These are phyloP conservation scores for Ascochyta rabiei DNA, from an alignment of 2,329 filamentous ascomycete genomes.

Conservation along the genomic window DNA sequence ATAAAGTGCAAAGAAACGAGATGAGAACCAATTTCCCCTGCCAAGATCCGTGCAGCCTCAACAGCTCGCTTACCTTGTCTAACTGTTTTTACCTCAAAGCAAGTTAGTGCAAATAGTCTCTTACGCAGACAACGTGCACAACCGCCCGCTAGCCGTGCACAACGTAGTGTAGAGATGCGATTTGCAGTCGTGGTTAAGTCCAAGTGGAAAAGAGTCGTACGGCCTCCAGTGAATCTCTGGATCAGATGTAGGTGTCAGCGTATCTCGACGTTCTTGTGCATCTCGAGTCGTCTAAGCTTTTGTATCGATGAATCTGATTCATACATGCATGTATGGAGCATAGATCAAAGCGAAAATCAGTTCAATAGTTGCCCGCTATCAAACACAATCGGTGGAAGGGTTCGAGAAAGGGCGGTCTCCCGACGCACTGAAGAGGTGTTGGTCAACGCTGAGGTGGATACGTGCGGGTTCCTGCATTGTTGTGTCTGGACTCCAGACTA, in stretches of 20 bases:
- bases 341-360: neutral
- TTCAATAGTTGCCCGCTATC: neutral
- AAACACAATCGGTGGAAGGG: neutral
- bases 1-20: conserved; percentile 36
- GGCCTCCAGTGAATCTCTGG: neutral
- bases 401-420: conserved; percentile 7
- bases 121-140: conserved; percentile 19
- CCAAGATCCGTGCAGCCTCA: conserved; percentile 38
- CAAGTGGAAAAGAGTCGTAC: neutral
- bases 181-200: neutral
- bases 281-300: neutral
- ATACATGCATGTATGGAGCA: too few relatives aligned
- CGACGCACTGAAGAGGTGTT: conserved; percentile 11
- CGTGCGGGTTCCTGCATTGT: conserved; percentile 15
- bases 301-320: neutral
- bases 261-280: neutral
- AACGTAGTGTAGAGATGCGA: neutral
- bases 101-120: conserved; percentile 26
- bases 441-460: conserved; percentile 9
- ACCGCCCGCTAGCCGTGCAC: conserved; percentile 15
- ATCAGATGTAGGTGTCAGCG: neutral
- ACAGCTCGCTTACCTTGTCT: conserved; percentile 30
- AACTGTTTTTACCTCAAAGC: conserved; percentile 21
- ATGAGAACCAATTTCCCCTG: conserved; percentile 43
- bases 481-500: conserved; percentile 16